A percentile compares a stretch with the other conserved stretches of the same genome.
Conservation (phyloP, 2,329 filamentous ascomycete genomes). For the Colletotrichum orchidophilum region DNA sequence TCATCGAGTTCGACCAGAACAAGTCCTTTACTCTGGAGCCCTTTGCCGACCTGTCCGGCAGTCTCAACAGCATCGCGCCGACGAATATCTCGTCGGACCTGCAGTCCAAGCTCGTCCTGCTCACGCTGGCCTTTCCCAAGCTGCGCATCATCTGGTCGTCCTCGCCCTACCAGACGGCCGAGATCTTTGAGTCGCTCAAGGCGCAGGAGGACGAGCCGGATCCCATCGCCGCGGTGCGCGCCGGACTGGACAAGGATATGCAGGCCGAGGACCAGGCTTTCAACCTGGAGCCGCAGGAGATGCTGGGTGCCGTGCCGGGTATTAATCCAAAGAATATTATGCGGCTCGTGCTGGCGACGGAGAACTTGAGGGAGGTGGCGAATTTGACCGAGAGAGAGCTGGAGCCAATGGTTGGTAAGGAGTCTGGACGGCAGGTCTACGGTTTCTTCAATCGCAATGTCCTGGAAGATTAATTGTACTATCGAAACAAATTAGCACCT, state of each 20-base stretch:
- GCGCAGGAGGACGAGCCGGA: conserved; percentile 90
- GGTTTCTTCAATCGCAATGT: conserved; percentile 80
- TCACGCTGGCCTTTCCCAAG: conserved; percentile 90
- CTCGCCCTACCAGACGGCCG: conserved; percentile 93
- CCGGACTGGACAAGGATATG: conserved; percentile 76
- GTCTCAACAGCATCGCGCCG: conserved; percentile 69
- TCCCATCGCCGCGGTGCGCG: conserved; percentile 83
- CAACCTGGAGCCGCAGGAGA: conserved; percentile 88
- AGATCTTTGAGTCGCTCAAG: conserved; percentile 96
- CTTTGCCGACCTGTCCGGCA: conserved; percentile 73
- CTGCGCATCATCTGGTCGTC: conserved; percentile 94
- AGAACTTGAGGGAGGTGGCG: conserved; percentile 82
- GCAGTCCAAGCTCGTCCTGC: conserved; percentile 89
- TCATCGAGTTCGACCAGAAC: conserved; percentile 98
- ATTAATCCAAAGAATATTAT: conserved; percentile 82
- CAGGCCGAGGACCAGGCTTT: conserved; percentile 76
- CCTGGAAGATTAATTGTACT: conserved; percentile 57
- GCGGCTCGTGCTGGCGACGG: conserved; percentile 75
- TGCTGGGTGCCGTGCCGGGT: conserved; percentile 86
- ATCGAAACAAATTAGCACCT: background rate
- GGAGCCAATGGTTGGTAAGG: conserved; percentile 77
- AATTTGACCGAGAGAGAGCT: conserved; percentile 85
- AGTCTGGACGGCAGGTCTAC: conserved; percentile 79
- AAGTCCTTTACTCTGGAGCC: conserved; percentile 96
- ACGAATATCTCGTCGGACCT: conserved; percentile 73